A percentile compares a stretch with the other conserved stretches of the same genome.
Conservation (phyloP, 345 rosid species). For the Lepidium didymum region DNA sequence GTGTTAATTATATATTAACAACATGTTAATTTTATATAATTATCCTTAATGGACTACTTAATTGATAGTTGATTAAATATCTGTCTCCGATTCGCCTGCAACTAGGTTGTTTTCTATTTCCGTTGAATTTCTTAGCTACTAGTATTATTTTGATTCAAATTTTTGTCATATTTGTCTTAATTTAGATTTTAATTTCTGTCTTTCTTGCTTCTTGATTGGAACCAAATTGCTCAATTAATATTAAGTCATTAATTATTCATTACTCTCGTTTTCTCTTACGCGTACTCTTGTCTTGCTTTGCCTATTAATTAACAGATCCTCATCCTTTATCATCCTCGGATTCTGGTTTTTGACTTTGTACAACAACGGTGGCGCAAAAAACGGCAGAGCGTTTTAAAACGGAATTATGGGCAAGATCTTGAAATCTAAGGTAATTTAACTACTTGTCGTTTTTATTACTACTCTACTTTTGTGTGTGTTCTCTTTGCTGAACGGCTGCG, state of each 20-base stretch:
- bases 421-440: slow-evolving; percentile 47
- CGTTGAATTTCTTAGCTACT: slow-evolving; percentile 23
- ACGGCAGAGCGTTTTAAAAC: slow-evolving; percentile 30
- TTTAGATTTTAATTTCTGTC: slow-evolving; percentile 24
- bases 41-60: background rate
- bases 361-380: slow-evolving; percentile 28
- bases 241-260: slow-evolving; percentile 10
- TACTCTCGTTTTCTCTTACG: background rate
- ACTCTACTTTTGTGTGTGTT: background rate
- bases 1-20: slow-evolving; percentile 1
- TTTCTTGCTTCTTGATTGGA: slow-evolving; percentile 20
- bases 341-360: slow-evolving; percentile 25
- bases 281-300: slow-evolving; percentile 3
- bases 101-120: slow-evolving; percentile 33
- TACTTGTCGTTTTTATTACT: background rate
- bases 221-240: slow-evolving; percentile 19
- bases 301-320: slow-evolving; percentile 26
- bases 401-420: slow-evolving; percentile 37
- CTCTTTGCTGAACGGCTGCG: background rate
- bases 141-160: slow-evolving; percentile 9
- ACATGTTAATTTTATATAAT: background rate
- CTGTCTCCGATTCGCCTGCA: slow-evolving; percentile 42
- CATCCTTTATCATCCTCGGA: slow-evolving; percentile 20
- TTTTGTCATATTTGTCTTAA: slow-evolving; percentile 11
- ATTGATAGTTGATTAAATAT: slow-evolving; percentile 4